Conservation (phyloP, 768 basidiomycete genomes). For the Xerocomellus intermedius region DNA sequence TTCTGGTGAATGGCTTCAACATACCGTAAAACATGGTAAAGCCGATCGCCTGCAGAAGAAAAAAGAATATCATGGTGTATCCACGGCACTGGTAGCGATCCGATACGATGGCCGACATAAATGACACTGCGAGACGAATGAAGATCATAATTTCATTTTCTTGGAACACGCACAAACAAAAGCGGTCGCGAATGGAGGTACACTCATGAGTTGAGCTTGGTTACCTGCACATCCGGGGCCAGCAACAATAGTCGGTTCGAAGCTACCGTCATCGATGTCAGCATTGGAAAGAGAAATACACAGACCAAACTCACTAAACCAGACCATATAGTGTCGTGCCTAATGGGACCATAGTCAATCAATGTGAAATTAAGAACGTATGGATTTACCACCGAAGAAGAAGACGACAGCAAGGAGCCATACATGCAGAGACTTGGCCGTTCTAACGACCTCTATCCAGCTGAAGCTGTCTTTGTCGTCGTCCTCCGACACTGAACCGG, state of each 20-base stretch:
- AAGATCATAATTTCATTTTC: not conserved
- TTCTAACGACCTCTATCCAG: constrained; percentile 53
- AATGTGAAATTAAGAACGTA: too few relatives aligned
- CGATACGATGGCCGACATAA: constrained; percentile 48
- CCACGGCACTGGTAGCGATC: constrained; percentile 54
- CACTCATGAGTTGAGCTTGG: constrained; percentile 61
- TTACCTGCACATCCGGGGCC: constrained; percentile 54
- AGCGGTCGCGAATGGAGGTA: constrained; percentile 28
- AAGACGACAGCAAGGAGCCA: constrained; percentile 48
- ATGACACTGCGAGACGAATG: constrained; percentile 28
- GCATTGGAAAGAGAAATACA: too few relatives aligned
- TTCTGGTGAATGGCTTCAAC: not conserved
- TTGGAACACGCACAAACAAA: constrained; percentile 38
- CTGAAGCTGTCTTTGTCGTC: constrained; percentile 46
- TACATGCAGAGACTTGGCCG: constrained; percentile 53
- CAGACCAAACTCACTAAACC: constrained; percentile 16
- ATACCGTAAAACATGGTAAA: not conserved
- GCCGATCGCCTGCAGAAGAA: constrained; percentile 38
- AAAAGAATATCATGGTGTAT: constrained; percentile 42
- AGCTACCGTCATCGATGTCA: too few relatives aligned
- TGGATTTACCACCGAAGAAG: constrained; percentile 48
- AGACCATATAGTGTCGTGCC: constrained; percentile 2
- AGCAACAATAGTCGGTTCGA: constrained; percentile 46
- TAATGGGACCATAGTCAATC: too few relatives aligned
- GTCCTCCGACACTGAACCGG: constrained; percentile 39